Percentiles rank a stretch among this genome's conserved stretches.
These are phyloP conservation scores for Rubia yunnanensis DNA, from an alignment of 257 asterid genomes.

Conservation along the genomic window DNA sequence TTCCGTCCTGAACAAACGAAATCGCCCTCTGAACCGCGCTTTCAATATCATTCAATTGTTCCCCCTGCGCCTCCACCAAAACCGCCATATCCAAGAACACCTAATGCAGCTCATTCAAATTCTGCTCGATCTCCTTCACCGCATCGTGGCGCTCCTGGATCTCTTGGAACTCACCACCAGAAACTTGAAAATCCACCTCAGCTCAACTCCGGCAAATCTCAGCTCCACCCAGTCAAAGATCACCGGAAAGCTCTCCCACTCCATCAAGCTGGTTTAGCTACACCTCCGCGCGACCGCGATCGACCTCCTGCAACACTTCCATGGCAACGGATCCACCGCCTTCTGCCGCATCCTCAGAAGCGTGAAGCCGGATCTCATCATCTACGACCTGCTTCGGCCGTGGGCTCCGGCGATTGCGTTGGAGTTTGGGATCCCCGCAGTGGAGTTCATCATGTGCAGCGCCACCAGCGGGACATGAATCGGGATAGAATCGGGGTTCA, in stretches of 20 bases:
- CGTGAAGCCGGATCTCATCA: too few species aligned
- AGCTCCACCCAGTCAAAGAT: constrained; percentile 30
- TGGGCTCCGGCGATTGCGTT: too few species aligned
- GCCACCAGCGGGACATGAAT: too few species aligned
- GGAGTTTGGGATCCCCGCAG: too few species aligned
- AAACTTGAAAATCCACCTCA: too few species aligned
- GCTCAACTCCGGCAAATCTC: too few species aligned
- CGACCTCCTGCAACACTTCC: constrained; percentile 28
- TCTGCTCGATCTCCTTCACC: constrained; percentile 39
- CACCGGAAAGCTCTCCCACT: too few species aligned
- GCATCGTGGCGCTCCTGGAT: constrained; percentile 46
- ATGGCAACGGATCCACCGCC: constrained; percentile 41
- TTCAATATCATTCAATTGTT: constrained; percentile 32
- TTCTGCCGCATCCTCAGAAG: too few species aligned
- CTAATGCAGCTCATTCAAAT: constrained; percentile 31
- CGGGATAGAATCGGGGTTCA: too few species aligned
- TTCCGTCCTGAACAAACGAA: constrained; percentile 27
- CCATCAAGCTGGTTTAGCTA: too few species aligned
- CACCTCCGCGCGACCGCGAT: constrained; percentile 21
- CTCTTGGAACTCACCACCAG: constrained; percentile 34
- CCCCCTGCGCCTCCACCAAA: constrained; percentile 32
- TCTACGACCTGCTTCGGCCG: too few species aligned
- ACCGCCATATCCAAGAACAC: constrained; percentile 40
- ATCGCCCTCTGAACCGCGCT: constrained; percentile 33
- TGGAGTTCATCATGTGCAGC: too few species aligned